phyloP scores from a whole-genome alignment of 352 stramenopile species.

The Hyaloperonospora brassicae region DNA sequence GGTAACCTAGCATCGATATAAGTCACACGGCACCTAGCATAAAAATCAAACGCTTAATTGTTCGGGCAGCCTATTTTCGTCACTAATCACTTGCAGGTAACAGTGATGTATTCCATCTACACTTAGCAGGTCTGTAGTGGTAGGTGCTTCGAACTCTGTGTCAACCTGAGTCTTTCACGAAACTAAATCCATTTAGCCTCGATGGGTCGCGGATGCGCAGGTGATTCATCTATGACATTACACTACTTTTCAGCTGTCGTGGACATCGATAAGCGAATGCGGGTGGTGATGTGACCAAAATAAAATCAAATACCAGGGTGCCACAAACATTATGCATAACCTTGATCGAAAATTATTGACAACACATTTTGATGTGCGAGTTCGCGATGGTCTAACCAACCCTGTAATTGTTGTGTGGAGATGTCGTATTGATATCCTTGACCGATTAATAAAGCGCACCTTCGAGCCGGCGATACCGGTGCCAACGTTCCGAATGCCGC shows the following conservation, averaged over 20 bases:
- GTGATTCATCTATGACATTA: neutral
- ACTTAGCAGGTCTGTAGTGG: neutral
- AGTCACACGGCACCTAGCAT: too few relatives aligned
- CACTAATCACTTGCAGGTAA: too few relatives aligned
- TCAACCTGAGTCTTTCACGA: neutral
- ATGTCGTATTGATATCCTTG: neutral
- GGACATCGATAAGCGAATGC: neutral
- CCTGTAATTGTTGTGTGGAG: too few relatives aligned
- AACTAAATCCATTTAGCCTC: neutral
- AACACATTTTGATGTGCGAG: neutral
- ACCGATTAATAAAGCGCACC: neutral
- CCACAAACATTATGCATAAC: neutral
- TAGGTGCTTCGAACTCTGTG: neutral
- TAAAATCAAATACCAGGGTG: neutral
- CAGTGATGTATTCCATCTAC: too few relatives aligned
- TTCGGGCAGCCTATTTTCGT: too few relatives aligned
- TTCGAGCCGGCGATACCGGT: slow-evolving; percentile 1
- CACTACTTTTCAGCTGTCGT: neutral
- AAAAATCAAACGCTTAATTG: too few relatives aligned
- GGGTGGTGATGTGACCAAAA: neutral
- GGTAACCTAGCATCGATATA: too few relatives aligned
- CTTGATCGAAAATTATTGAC: neutral
- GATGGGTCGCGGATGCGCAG: neutral
- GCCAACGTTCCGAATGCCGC: slow-evolving; percentile 1
- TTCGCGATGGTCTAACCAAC: neutral